Base-by-base conservation (phyloP, 352 stramenopile species). In the Globisporangium irregulare region DNA sequence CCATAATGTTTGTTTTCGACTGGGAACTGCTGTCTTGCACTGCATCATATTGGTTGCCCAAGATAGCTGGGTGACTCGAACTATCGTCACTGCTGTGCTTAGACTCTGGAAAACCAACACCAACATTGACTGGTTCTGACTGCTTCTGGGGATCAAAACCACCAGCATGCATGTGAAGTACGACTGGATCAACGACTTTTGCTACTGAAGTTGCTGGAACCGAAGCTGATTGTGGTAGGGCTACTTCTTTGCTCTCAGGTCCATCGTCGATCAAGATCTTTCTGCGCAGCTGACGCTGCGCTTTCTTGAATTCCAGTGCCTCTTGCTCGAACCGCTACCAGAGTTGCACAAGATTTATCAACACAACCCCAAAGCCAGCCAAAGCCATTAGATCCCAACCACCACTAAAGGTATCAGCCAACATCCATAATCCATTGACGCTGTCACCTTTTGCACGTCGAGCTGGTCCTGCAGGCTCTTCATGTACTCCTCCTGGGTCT, bases 381-480 rank as follows among this genome's bases (percentile, higher is more conserved):
- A 22, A 20, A 50, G 18, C 10, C 15, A 50, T 50, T 15, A 50
- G 15, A 50, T 50, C 41, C 41, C 41, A 15, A 10, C 18, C 14
- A 50, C 18, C 14, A n/a, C 41, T 0, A n/a, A 50, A 46, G 38
- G 12, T 46, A 20, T 7, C 14, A 46, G 5, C 5, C 38, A 29
- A 24, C 4, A 9, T 29, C 20, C 43, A 50, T 25, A 48, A 1
- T 2, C 6, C 14, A 25, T 36, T 24, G 38, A 15, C 48, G 58
- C 69, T 18, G 41, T 50, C 29, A 89, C 81, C 75, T 83, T 81
- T 46, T 84, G 85, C 55, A 80, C 43, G 24, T 80, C 72, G 56
- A 86, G 83, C 61, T 89, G 81, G 5, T 86, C 77, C 55, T 86
- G 69, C 0, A 89, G 57, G 3, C 57, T 66, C 32, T 66, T 68